These are phyloP conservation scores for Jatropha multifida DNA, from an alignment of 441 rosid genomes.

Conservation along the genomic window DNA sequence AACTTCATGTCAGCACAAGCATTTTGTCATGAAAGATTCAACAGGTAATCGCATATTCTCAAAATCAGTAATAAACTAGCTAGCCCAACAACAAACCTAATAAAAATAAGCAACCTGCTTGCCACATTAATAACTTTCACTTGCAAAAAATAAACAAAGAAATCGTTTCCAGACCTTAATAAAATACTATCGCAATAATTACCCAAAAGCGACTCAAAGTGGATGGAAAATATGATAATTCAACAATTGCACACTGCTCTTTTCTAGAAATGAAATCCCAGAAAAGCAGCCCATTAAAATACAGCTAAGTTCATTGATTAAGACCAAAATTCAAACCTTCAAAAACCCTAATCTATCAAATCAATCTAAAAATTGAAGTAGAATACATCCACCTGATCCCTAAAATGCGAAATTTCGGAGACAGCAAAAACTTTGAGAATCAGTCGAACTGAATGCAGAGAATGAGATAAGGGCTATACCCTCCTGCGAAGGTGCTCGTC, in stretches of 20 bases:
- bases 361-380: background rate
- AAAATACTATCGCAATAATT: background rate
- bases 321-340: background rate
- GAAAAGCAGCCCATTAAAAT: background rate
- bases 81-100: background rate
- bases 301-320: background rate
- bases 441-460: background rate
- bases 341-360: constrained; percentile 22
- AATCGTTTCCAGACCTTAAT: background rate
- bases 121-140: background rate
- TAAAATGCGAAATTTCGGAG: background rate
- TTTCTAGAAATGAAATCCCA: background rate
- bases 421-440: background rate
- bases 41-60: background rate
- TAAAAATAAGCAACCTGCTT: background rate
- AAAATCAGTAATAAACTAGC: background rate
- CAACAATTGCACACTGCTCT: background rate
- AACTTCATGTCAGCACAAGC: background rate
- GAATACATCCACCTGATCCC: background rate
- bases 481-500: constrained; percentile 76
- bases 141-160: background rate
- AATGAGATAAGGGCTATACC: constrained; percentile 29
- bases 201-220: background rate
- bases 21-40: background rate
- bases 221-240: background rate